Conservation (phyloP, 192 early-diverging fungal species). For the Backusella westeae region DNA sequence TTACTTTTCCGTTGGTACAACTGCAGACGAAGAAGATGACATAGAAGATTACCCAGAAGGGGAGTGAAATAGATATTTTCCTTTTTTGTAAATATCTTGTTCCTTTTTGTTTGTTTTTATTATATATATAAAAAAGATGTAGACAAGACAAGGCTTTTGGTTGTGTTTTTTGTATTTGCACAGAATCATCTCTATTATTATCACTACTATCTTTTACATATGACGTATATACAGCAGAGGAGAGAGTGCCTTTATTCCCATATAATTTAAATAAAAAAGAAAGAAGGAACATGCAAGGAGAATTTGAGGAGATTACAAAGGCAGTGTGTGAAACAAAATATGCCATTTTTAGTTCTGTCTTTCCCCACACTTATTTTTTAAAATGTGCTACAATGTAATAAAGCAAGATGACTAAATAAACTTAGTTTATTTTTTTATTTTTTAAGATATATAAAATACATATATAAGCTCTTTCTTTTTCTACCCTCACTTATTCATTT, state of each 20-base stretch:
- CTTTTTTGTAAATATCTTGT: not conserved
- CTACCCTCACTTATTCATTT: not conserved
- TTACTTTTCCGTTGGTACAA: not conserved
- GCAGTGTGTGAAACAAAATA: not conserved
- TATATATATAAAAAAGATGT: not conserved
- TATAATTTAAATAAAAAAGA: not conserved
- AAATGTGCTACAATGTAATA: not conserved
- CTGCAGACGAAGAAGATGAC: not conserved
- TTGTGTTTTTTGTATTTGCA: not conserved
- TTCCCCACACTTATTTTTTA: not conserved
- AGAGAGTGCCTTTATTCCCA: not conserved
- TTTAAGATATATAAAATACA: not conserved
- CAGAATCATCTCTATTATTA: not conserved
- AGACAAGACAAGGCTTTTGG: not conserved
- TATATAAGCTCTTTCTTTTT: not conserved
- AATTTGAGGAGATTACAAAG: constrained; percentile 1
- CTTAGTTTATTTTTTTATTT: not conserved
- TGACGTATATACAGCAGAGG: not conserved
- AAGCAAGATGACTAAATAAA: not conserved
- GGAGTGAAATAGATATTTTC: not conserved
- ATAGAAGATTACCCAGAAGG: not conserved
- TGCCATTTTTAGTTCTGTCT: not conserved
- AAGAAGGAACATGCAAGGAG: not conserved
- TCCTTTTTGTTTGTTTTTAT: not conserved
- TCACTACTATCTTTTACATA: not conserved